Conservation (phyloP, 441 rosid species). For the Adansonia madagascariensis region DNA sequence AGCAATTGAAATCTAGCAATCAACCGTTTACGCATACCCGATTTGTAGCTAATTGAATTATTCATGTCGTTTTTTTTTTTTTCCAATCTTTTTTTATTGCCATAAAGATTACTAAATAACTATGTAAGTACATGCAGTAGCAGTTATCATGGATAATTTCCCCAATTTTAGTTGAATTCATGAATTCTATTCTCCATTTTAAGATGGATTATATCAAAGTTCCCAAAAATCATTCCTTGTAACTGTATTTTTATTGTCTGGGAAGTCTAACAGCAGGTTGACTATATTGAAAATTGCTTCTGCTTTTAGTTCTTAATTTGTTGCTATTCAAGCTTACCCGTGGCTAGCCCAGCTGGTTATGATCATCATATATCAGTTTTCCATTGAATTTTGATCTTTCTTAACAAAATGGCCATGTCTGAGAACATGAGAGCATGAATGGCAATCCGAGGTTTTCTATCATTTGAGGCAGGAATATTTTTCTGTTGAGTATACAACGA, state of each 20-base stretch:
- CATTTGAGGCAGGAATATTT: constrained; percentile 17
- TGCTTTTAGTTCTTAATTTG: too few relatives aligned
- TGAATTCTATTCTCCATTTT: background rate
- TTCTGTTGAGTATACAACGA: background rate
- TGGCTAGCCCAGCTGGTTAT: too few relatives aligned
- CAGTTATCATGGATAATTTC: background rate
- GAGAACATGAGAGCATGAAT: background rate
- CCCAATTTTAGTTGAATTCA: background rate
- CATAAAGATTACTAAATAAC: background rate
- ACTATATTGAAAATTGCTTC: background rate
- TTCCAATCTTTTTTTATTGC: background rate
- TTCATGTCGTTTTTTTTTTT: too few relatives aligned
- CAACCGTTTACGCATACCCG: too few relatives aligned
- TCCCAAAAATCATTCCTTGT: background rate
- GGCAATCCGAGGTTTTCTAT: background rate
- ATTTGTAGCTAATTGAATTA: too few relatives aligned
- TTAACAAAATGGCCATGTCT: background rate
- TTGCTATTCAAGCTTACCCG: too few relatives aligned
- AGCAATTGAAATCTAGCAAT: too few relatives aligned
- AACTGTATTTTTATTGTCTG: background rate
- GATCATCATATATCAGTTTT: background rate
- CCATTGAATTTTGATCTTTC: background rate
- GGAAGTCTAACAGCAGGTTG: background rate
- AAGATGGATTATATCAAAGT: background rate
- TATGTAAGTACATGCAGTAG: too few relatives aligned